Base-by-base conservation (phyloP, 305 asterid genomes). In the Coffea humblotiana region DNA sequence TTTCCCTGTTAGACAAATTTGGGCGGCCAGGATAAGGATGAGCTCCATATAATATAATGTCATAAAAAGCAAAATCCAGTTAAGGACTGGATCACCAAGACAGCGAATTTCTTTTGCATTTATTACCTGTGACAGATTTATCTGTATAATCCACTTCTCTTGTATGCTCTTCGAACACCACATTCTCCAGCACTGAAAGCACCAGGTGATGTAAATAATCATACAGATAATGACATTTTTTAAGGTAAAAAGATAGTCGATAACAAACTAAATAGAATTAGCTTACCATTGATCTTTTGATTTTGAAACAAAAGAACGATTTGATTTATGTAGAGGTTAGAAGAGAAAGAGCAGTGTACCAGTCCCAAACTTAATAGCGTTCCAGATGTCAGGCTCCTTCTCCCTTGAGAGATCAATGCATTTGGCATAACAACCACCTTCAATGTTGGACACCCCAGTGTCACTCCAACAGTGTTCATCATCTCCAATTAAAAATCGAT, bases 401-500 rank as follows among this genome's bases (percentile, higher is more conserved):
- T 96, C 97, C 82, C 92, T 78, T 0, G 95, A 80, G 80, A 96
- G 87, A 82, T 96, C 99, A 63, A 96, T 87, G 90, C 99, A 96
- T 79, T 96, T 96, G 0, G 99, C 99, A 75, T 95, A 95, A 82
- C 99, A 95, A 61, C 99, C 98, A 27, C 98, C 99, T 77, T 96
- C 99, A 16, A 96, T 94, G 83, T 96, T 96, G 0, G 99, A 92
- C 37, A 96, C 97, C 1, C 99, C 99, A 66, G 86, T 88, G 13
- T 90, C 97, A 67, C 98, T 91, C 99, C 99, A 95, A 79, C 99
- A 95, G 35, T 95, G 99, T 88, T 95, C 99, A 68, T 95, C 99
- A 40, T 95, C 99, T 81, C 99, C 99, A 58, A 95, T 92, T 84
- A 95, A 86, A 82, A 88, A 90, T 82, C 99, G 82, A 48, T 94